Evolutionary conservation across 164 flowering plant genomes (phyloP).

Genomic region (Amborella trichopoda): DNA sequence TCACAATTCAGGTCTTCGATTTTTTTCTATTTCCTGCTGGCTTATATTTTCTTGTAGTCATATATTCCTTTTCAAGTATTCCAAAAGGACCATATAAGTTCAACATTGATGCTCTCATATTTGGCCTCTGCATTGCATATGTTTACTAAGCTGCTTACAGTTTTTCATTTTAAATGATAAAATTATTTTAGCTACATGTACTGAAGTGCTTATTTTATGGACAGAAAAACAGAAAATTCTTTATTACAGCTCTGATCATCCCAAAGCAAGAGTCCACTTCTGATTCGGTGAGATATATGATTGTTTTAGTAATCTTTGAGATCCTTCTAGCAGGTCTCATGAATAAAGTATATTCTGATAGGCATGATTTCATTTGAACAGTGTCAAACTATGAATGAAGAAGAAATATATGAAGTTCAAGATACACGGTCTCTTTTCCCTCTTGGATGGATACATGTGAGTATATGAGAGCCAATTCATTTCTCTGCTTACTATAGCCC

Average conservation of each 20-base stretch:
- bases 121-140: too few species aligned
- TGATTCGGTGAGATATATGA: slow-evolving; percentile 56
- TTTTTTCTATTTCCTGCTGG: too few species aligned
- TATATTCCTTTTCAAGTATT: too few species aligned
- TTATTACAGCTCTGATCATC: slow-evolving; percentile 72
- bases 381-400: slow-evolving; percentile 96
- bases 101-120: too few species aligned
- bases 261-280: slow-evolving; percentile 98
- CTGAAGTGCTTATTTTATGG: not conserved
- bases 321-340: not conserved
- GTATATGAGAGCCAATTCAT: slow-evolving; percentile 14
- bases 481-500: too few species aligned
- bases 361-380: slow-evolving; percentile 24
- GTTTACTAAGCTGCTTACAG: slow-evolving; percentile 1
- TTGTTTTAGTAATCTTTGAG: too few species aligned
- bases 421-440: slow-evolving; percentile 90
- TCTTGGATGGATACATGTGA: slow-evolving; percentile 97
- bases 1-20: too few species aligned
- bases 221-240: slow-evolving; percentile 84
- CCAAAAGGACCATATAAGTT: too few species aligned
- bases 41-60: too few species aligned
- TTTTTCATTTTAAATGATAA: slow-evolving; percentile 2
- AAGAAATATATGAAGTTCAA: slow-evolving; percentile 95
- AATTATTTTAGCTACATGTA: not conserved
- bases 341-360: too few species aligned